Evolutionary conservation across 441 rosid species (phyloP), one percentile per base, ranked within the genome.

Genomic region (Adansonia grandidieri): DNA sequence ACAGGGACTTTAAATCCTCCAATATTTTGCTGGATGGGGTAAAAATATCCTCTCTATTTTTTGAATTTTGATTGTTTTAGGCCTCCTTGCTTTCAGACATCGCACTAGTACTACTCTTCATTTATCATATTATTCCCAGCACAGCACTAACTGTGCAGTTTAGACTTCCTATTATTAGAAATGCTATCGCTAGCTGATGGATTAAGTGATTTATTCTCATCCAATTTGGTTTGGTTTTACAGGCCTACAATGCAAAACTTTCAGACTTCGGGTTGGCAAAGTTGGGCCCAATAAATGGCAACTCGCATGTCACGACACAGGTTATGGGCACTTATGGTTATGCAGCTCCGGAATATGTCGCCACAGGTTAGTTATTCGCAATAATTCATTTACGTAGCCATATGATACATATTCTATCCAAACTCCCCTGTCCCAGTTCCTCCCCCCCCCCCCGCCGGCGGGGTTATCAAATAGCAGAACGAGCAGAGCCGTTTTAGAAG

Each of bases 211-310:
- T 28, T 28, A 28, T 28, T 2, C 2, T 28, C 32, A 28, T 28
- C 32, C 32, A 28, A 28, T 28, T 28, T 28, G 32, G 32, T 28
- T 28, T 28, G 32, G 32, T 28, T 28, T 28, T 28, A 28, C 83
- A 93, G 98, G 86, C 71, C 10, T 93, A 83, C 67, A 77, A 91
- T 74, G 91, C 97, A 15, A 95, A 93, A 66, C 93, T 95, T 61
- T 93, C 98, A 0, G 98, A 95, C 74, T 95, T 95, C 54, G 98
- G 98, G 40, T 77, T 95, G 24, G 98, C 98, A 0, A 95, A 91
- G 76, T 73, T 81, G 0, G 97, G 98, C 4, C 98, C 98, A 0
- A 77, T 82, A 2, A 85, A 89, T 69, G 98, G 98, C 74, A 60
- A 79, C 60, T 85, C 97, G 0, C 97, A 95, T 17, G 89, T 95